Conservation (phyloP, 2,329 filamentous ascomycete genomes). For the Boeremia lycopersici region DNA sequence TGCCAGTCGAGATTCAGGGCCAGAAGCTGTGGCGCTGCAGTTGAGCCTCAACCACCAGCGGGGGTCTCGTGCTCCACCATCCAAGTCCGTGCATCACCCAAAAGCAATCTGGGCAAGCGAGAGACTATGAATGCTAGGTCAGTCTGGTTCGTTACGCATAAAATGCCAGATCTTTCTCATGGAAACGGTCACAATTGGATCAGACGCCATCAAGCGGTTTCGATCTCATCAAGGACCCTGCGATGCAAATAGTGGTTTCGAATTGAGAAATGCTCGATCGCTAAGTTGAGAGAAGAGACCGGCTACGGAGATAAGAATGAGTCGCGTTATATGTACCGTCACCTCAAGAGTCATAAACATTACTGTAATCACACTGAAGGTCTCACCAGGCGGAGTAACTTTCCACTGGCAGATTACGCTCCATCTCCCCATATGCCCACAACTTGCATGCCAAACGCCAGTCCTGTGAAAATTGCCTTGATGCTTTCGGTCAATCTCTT, state of each 20-base stretch:
- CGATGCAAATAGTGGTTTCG: not conserved
- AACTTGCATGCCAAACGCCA: constrained; percentile 55
- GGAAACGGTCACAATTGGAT: not conserved
- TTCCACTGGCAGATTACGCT: constrained; percentile 20
- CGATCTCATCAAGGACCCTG: not conserved
- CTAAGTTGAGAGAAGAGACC: constrained; percentile 1
- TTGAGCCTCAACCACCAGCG: constrained; percentile 13
- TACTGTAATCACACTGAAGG: not conserved
- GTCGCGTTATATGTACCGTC: constrained; percentile 2
- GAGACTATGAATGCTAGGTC: not conserved
- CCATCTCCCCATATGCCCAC: constrained; percentile 59
- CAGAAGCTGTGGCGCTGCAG: constrained; percentile 9
- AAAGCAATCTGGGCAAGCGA: not conserved
- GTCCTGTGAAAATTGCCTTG: constrained; percentile 50
- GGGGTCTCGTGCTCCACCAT: not conserved
- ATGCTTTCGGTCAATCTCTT: constrained; percentile 51
- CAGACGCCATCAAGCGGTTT: too few species aligned
- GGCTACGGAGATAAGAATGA: constrained; percentile 3
- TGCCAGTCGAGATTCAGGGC: constrained; percentile 13
- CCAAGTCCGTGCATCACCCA: not conserved
- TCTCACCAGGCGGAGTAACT: not conserved
- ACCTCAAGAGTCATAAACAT: not conserved
- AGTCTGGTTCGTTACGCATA: not conserved
- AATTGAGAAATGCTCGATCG: not conserved
- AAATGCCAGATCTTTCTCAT: not conserved